These are phyloP conservation scores for Miamiensis avidus DNA, from an alignment of 169 alveolate genomes.

Conservation along the genomic window DNA sequence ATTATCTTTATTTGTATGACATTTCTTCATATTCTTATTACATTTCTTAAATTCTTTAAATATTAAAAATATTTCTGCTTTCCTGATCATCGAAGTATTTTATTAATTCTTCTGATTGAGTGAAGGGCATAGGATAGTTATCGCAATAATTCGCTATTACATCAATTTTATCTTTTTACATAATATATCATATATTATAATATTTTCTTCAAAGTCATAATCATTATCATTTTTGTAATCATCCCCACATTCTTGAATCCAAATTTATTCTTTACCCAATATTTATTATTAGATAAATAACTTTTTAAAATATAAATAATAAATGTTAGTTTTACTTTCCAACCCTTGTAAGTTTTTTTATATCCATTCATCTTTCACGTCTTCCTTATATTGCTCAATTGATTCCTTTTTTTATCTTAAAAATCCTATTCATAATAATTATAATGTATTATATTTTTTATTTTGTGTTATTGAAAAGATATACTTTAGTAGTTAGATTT, in stretches of 20 bases:
- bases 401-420: too few relatives aligned
- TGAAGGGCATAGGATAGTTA: background rate
- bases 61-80: too few relatives aligned
- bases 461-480: too few relatives aligned
- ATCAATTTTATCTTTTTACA: background rate
- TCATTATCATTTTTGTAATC: background rate
- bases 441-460: too few relatives aligned
- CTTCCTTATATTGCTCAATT: background rate
- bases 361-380: background rate
- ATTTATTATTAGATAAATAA: too few relatives aligned
- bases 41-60: background rate
- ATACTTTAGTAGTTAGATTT: background rate
- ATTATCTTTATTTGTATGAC: too few relatives aligned
- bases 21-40: background rate
- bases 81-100: background rate
- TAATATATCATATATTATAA: background rate
- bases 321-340: too few relatives aligned
- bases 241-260: background rate
- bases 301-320: too few relatives aligned
- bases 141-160: background rate
- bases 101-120: background rate
- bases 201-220: too few relatives aligned
- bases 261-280: background rate
- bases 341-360: background rate
- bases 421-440: too few relatives aligned